These are phyloP conservation scores for Colletotrichum sidae DNA, from an alignment of 2,329 filamentous ascomycete species.

Conservation along the genomic window DNA sequence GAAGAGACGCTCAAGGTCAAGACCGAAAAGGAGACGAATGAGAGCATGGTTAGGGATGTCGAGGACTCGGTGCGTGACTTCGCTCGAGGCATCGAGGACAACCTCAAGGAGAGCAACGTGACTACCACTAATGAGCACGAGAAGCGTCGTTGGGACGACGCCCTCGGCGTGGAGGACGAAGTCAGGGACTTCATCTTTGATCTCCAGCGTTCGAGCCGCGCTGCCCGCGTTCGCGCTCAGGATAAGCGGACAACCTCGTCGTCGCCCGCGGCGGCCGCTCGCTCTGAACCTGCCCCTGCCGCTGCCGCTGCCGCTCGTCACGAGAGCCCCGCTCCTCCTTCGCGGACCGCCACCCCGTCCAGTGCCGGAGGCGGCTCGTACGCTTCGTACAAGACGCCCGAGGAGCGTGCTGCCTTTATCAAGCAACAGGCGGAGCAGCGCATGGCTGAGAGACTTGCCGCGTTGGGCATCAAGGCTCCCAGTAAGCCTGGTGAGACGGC, in stretches of 20 bases:
- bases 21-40: conserved; percentile 91
- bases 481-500: conserved; percentile 83
- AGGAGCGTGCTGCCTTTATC: conserved; percentile 95
- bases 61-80: conserved; percentile 96
- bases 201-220: conserved; percentile 85
- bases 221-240: conserved; percentile 74
- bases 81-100: conserved; percentile 85
- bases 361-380: conserved; percentile 74
- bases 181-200: conserved; percentile 99
- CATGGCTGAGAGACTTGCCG: conserved; percentile 95
- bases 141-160: conserved; percentile 94
- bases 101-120: conserved; percentile 82
- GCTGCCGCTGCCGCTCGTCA: conserved; percentile 56
- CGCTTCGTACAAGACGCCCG: conserved; percentile 86
- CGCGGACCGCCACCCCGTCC: conserved; percentile 64
- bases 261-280: conserved; percentile 56
- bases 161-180: conserved; percentile 93
- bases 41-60: conserved; percentile 95
- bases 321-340: conserved; percentile 63
- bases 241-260: conserved; percentile 62
- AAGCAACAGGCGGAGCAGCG: conserved; percentile 97
- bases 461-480: conserved; percentile 88
- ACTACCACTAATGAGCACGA: conserved; percentile 88
- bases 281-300: conserved; percentile 39
- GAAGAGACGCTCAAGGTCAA: conserved; percentile 85